Conservation (phyloP, 2,329 filamentous ascomycete genomes). For the Cladosporium oxysporum region DNA sequence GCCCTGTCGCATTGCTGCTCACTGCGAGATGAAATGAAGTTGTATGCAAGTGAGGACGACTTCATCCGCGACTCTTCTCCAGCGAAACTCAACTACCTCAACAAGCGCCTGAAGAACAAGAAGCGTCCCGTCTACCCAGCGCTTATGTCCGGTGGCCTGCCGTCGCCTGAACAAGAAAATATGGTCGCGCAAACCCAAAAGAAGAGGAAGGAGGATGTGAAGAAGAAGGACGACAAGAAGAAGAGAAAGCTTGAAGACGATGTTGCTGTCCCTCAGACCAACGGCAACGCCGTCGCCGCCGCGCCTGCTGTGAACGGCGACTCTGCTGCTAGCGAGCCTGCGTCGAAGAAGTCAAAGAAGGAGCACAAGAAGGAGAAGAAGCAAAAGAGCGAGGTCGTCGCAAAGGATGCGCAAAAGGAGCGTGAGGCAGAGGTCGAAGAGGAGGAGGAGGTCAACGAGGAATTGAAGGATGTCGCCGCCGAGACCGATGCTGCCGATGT, state of each 20-base stretch:
- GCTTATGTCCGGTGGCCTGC: slow-evolving; percentile 38
- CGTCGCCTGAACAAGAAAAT: slow-evolving; percentile 30
- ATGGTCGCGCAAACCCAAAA: slow-evolving; percentile 26
- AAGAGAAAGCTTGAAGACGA: slow-evolving; percentile 24
- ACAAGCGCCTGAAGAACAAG: slow-evolving; percentile 17
- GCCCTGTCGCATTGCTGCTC: slow-evolving; percentile 17
- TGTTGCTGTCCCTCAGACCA: neutral
- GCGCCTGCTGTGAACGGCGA: slow-evolving; percentile 19
- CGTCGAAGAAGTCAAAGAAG: slow-evolving; percentile 30
- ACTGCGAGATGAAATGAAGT: slow-evolving; percentile 18
- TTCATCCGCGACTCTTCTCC: slow-evolving; percentile 14
- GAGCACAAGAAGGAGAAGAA: slow-evolving; percentile 37
- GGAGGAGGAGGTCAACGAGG: slow-evolving; percentile 34
- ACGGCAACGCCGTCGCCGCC: slow-evolving; percentile 1
- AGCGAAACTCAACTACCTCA: slow-evolving; percentile 17
- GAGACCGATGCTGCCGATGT: slow-evolving; percentile 23
- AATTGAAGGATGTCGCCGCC: slow-evolving; percentile 30
- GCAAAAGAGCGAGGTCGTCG: slow-evolving; percentile 23
- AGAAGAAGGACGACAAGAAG: slow-evolving; percentile 23
- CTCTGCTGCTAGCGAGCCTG: slow-evolving; percentile 13
- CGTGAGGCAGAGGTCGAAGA: slow-evolving; percentile 26
- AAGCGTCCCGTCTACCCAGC: slow-evolving; percentile 28
- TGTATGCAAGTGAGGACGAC: slow-evolving; percentile 21
- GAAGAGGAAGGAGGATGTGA: slow-evolving; percentile 23
- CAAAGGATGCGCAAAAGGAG: slow-evolving; percentile 18